Evolutionary conservation across 306 rosid species (phyloP).

Genomic region (Argentina anserina): DNA sequence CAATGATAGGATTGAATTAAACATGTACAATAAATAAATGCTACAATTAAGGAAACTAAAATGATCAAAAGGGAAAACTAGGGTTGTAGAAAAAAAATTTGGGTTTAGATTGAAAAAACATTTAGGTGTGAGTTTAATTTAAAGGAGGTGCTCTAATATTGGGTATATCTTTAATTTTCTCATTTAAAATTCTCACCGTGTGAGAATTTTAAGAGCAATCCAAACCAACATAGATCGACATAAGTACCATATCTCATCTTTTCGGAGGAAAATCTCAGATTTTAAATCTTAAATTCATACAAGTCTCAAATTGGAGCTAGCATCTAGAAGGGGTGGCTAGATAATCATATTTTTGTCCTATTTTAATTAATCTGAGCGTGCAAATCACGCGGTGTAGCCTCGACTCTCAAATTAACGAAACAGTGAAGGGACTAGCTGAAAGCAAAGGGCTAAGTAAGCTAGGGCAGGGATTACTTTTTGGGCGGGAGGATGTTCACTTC

Average conservation of each 20-base stretch:
- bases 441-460: constrained; percentile 1
- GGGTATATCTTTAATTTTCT: too few relatives aligned
- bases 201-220: not conserved
- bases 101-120: too few relatives aligned
- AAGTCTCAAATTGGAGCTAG: constrained; percentile 2
- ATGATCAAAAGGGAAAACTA: too few relatives aligned
- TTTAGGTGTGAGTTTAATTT: too few relatives aligned
- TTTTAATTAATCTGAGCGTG: constrained; percentile 22
- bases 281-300: not conserved
- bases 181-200: too few relatives aligned
- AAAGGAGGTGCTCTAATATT: too few relatives aligned
- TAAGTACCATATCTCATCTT: constrained; percentile 5
- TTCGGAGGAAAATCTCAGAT: not conserved
- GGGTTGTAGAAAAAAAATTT: too few relatives aligned
- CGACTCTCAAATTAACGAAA: not conserved
- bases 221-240: not conserved
- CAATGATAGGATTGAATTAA: too few relatives aligned
- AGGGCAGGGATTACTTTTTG: constrained; percentile 10
- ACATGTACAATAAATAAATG: too few relatives aligned
- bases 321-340: constrained; percentile 12
- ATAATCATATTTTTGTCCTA: not conserved
- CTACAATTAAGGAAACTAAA: too few relatives aligned
- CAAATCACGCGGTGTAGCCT: constrained; percentile 35
- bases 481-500: constrained; percentile 4
- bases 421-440: not conserved